Percentiles rank a stretch among this genome's conserved stretches.
phyloP scores from a whole-genome alignment of 306 rosid genomes.

The Quercus wislizeni region DNA sequence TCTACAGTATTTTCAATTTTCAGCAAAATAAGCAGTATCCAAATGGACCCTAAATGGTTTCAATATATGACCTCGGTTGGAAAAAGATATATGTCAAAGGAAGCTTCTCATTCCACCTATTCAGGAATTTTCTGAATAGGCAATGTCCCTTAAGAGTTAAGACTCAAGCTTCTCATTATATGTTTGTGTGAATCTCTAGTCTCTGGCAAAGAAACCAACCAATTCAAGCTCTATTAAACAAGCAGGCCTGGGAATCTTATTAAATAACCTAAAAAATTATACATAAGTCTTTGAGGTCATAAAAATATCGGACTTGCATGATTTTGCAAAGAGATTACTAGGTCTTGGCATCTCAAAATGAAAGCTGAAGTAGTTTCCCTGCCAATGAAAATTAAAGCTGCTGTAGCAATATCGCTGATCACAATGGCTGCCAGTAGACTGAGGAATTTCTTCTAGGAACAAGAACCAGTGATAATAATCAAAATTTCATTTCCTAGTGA shows the following conservation, averaged over 20 bases:
- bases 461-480: background rate
- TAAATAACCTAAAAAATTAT: background rate
- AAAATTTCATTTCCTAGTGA: background rate
- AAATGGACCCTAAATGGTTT: background rate
- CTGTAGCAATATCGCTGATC: background rate
- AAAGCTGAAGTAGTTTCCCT: background rate
- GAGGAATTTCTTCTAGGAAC: background rate
- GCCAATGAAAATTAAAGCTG: background rate
- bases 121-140: background rate
- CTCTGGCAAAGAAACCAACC: conserved; percentile 12
- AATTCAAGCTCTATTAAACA: conserved; percentile 9
- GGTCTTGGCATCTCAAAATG: background rate
- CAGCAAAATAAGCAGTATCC: too few relatives aligned
- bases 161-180: background rate
- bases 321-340: background rate
- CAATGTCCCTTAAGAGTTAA: background rate
- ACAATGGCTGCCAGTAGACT: background rate
- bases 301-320: background rate
- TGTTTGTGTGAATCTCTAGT: conserved; percentile 3
- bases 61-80: background rate
- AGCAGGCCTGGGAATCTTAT: background rate
- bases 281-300: background rate
- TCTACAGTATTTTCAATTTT: too few relatives aligned
- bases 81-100: background rate
- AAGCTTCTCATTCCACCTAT: background rate